Evolutionary conservation across 345 rosid genomes (phyloP), one percentile per base, ranked within the genome.

Genomic region (Hevea brasiliensis): DNA sequence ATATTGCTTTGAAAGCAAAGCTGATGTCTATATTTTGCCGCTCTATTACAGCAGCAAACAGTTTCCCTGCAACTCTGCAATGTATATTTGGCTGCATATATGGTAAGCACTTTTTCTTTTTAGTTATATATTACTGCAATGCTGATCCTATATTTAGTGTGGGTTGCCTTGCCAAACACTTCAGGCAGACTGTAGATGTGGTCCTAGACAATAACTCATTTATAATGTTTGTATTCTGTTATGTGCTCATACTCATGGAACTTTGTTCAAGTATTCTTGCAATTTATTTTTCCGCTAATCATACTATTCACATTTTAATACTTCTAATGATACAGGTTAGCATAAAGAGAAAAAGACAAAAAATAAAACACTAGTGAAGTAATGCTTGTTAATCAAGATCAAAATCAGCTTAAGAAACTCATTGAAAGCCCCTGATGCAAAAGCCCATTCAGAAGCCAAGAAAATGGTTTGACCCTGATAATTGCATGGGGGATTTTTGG

Each of bases 61-160:
- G 88, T 79, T 94, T 94, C 71, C 98, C 98, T 48, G 88, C 86
- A 64, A 89, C 98, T 69, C 84, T 94, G 87, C 98, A 92, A 81
- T 92, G 98, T 84, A 94, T 92, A 71, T 94, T 94, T 85, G 92
- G 93, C 50, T 92, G 97, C 85, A 94, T 94, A 77, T 89, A 80
- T 83, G 97, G 98, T 90, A 94, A 44, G 76, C 54, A 51, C 18
- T 61, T 67, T 5, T 42, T 68, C 6, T 5, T 27, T 61, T 62
- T 29, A 23, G n/a, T 14, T 21, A 42, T 3, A 12, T n/a, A 51
- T 53, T 32, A 20, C 13, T 60, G 37, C 7, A n/a, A 44, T 50
- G 61, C 42, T 27, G 71, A 29, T 41, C 54, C 45, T 9, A 61
- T 18, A 61, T 50, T 24, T 9, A 41, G 5, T 23, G 24, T 29